Base-by-base conservation (phyloP, 2,329 filamentous ascomycete genomes). In the Niveomyces coronatus region DNA sequence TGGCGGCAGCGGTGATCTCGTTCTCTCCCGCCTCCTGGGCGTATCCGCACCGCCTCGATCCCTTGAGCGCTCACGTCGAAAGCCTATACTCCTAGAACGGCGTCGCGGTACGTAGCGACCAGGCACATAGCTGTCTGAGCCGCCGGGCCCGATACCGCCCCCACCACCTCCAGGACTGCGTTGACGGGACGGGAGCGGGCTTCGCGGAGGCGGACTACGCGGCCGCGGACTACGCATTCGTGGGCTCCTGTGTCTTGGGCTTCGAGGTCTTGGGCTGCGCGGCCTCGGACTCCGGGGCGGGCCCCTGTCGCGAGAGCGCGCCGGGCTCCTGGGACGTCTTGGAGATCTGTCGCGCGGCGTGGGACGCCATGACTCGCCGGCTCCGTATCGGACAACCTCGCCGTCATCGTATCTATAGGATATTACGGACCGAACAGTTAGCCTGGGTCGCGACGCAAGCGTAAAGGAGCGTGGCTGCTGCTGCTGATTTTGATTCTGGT, bases 381-480 rank as follows among this genome's bases (percentile, higher is more conserved):
- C 74, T 36, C 73, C 73, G 52, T 76, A 77, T 50, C 73, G 64
- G 45, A 74, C 70, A 38, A 77, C 74, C 57, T 77, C 73, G 31
- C 73, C 73, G 46, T 77, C 73, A 45, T 77, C 72, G 49, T 73
- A 77, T 52, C 72, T 76, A 42, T 26, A 8, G 23, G 13, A 13
- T 24, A 24, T n/a, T n/a, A n/a, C n/a, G n/a, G 23, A 24, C 8
- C 8, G 23, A 24, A 24, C 8, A 24, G 23, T 24, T 13, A 24
- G 23, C 23, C 8, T 24, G 23, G 13, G 23, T 24, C 23, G 23
- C 13, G 8, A 24, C n/a, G n/a, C n/a, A n/a, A n/a, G n/a, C n/a
- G n/a, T n/a, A n/a, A n/a, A n/a, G n/a, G 23, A 24, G 23, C 19
- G 30, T 18, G 11, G 30, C 30, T 16, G 19, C n/a, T 32, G 9